Base-by-base conservation (phyloP, 208 protist species). In the Trypanosoma melophagium region DNA sequence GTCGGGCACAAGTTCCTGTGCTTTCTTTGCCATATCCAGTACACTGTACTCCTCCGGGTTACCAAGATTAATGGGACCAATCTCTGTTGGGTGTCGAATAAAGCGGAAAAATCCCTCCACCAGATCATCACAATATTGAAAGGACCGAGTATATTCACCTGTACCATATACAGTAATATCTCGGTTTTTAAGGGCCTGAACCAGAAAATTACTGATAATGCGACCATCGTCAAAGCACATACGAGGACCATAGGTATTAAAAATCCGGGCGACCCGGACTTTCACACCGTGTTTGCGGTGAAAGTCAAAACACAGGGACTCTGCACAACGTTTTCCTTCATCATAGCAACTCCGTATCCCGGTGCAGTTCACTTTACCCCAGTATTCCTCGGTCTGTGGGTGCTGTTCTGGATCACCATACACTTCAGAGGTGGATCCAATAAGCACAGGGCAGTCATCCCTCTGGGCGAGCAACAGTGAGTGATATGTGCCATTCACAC, bases 201-300 rank as follows among this genome's bases (percentile, higher is more conserved):
- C 41, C n/a, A 98, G 86, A 71, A 99, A 98, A 79, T 99, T 99
- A 60, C 80, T 91, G 16, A 98, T 92, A 24, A 99, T 92, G 41
- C 97, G 87, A 8, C 96, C 97, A 63, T 99, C 97, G 52, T 97
- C 80, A 51, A 92, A 88, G 66, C 89, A 84, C 96, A 99, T 98
- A 28, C 90, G 81, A 5, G 97, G 97, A 16, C 97, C 94, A 74
- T 98, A 99, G 8, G 97, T 99, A 69, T 99, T 99, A 79, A 99
- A 99, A 71, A 99, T 97, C 31, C 97, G 90, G 5, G 84, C 95
- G 10, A 98, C 89, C 16, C 92, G 80, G 10, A 97, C 71, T 35
- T 96, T 84, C 2, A 92, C 81, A 12, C 79, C 75, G 42, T 86
- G 55, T 45, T 60, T 65, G 38, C 88, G 70, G 57, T 92, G 56